Percentiles rank a stretch among this genome's conserved stretches.
These are phyloP conservation scores for Talaromyces marneffei DNA, from an alignment of 2,329 filamentous ascomycete species.

Conservation along the genomic window DNA sequence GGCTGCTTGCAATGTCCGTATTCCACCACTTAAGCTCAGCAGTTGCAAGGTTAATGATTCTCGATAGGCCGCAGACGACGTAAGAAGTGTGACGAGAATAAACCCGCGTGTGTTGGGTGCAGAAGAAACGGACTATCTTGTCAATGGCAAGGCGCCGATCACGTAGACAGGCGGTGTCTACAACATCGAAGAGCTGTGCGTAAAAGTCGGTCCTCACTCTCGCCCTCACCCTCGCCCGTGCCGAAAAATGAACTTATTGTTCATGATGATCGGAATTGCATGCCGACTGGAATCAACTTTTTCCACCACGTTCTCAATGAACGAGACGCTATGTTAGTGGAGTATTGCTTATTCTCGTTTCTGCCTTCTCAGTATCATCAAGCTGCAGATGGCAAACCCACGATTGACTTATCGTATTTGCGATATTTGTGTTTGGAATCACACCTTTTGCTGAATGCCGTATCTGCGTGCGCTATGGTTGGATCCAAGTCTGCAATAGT, in stretches of 20 bases:
- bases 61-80: conserved; percentile 7
- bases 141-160: conserved; percentile 4
- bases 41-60: background rate
- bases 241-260: background rate
- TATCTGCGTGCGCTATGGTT: conserved; percentile 8
- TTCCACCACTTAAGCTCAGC: background rate
- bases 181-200: background rate
- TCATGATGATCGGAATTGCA: background rate
- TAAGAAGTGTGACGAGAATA: conserved; percentile 11
- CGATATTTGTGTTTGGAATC: conserved; percentile 13
- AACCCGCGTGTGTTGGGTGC: conserved; percentile 1
- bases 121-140: conserved; percentile 2
- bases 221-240: too few species aligned
- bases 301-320: background rate
- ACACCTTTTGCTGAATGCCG: conserved; percentile 6
- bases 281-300: background rate
- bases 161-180: conserved; percentile 5
- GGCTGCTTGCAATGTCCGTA: conserved; percentile 8
- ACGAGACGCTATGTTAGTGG: background rate
- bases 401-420: conserved; percentile 10
- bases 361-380: conserved; percentile 12
- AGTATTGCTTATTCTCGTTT: conserved; percentile 8
- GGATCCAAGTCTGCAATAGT: background rate
- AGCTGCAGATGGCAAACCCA: conserved; percentile 6
- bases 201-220: background rate